Conservation (phyloP, 306 rosid genomes). For the Malus asiatica region DNA sequence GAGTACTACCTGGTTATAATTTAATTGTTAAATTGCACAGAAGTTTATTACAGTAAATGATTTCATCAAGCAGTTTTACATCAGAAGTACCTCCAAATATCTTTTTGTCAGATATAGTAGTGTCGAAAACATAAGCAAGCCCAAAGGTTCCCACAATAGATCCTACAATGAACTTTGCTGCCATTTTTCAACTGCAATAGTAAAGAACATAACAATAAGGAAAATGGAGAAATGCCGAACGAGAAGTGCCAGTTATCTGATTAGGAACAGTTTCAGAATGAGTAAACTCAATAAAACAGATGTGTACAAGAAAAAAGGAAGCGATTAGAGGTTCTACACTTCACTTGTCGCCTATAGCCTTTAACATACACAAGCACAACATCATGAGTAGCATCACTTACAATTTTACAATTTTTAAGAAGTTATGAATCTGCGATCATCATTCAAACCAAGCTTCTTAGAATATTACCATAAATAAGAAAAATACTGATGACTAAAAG, state of each 20-base stretch:
- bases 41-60: neutral
- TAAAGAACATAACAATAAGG: neutral
- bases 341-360: neutral
- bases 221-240: neutral
- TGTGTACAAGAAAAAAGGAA: neutral
- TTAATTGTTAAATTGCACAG: neutral
- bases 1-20: constrained; percentile 52
- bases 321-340: neutral
- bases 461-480: neutral
- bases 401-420: neutral
- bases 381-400: neutral
- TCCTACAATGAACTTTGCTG: constrained; percentile 36
- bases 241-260: neutral
- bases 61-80: neutral
- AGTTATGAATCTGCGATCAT: neutral
- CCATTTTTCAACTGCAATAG: constrained; percentile 36
- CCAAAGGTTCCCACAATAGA: constrained; percentile 39
- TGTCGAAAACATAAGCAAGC: constrained; percentile 39
- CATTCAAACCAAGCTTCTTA: neutral
- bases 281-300: neutral
- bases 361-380: neutral
- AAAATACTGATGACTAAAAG: neutral
- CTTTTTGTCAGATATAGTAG: constrained; percentile 43
- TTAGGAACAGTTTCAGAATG: neutral
- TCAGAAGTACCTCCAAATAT: constrained; percentile 58